These are phyloP conservation scores for Nepenthes gracilis DNA, from an alignment of 148 eudicot genomes.

Conservation along the genomic window DNA sequence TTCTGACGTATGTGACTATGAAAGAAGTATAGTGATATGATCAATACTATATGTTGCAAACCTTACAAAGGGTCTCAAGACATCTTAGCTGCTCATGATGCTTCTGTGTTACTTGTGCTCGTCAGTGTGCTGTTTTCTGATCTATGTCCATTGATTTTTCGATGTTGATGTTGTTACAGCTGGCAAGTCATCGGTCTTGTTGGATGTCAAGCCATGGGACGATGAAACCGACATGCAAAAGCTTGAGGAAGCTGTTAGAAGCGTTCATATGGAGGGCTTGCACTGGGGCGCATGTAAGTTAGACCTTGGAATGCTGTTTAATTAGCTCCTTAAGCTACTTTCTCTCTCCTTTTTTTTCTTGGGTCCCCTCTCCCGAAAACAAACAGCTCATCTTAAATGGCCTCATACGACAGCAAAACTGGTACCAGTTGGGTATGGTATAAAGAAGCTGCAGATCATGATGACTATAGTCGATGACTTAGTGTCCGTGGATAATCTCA, in stretches of 20 bases:
- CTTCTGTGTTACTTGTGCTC: too few species aligned
- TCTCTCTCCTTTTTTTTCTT: too few species aligned
- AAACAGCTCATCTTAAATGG: not conserved
- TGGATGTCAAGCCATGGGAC: conserved; percentile 95
- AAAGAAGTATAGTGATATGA: too few species aligned
- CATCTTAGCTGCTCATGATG: too few species aligned
- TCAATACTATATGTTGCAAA: too few species aligned
- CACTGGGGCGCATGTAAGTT: conserved; percentile 87
- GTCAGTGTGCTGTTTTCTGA: too few species aligned
- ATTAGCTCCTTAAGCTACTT: not conserved
- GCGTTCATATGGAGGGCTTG: conserved; percentile 72
- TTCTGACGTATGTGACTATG: too few species aligned
- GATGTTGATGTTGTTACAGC: conserved; percentile 24
- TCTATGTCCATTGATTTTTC: not conserved
- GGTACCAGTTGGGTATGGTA: conserved; percentile 87
- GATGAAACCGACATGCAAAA: conserved; percentile 93
- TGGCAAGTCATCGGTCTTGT: conserved; percentile 78
- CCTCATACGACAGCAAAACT: conserved; percentile 54
- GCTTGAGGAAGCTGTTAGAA: conserved; percentile 92
- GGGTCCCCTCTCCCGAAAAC: too few species aligned
- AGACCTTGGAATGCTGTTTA: not conserved
- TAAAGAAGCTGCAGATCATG: conserved; percentile 90
- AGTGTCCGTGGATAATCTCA: conserved; percentile 67
- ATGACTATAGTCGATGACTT: conserved; percentile 80
- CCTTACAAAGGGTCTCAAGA: too few species aligned